Base-by-base conservation (phyloP, 1,139 yeast species). In the Geotrichum reessii region DNA sequence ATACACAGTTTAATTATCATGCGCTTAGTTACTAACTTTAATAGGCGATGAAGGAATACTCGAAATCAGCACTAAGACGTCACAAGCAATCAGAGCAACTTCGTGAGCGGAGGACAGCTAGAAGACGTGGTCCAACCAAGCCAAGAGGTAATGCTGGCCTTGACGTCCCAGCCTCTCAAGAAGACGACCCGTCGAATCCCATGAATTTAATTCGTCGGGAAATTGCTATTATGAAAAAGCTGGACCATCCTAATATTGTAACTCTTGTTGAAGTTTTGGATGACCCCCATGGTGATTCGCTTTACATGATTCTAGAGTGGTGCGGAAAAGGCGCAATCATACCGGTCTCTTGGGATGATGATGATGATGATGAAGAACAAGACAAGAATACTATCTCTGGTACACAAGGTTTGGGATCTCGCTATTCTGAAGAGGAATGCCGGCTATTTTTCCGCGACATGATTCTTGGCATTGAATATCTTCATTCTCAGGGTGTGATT, bases 401-500 rank as follows among this genome's bases (percentile, higher is more conserved):
- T 73, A 24, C 25, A 7, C 50, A 48, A 27, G 48, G n/a, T n/a
- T n/a, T n/a, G n/a, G n/a, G n/a, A 65, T 22, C 54, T 4, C 37
- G 33, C 22, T 72, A 71, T 53, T 65, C 67, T 12, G 76, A 73
- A 51, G 76, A 73, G 55, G 74, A 73, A 62, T 75, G 78, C 63
- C 71, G 79, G 3, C 67, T 74, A 25, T 74, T 68, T 37, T 86
- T 93, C 67, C 78, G 97, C 63, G 97, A 93, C 67, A 91, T 93
- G 56, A 78, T 93, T 8, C 77, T 90, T 37, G 99, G 97, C 0
- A 77, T 93, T 50, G 98, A 93, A 71, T 93, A 92, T 73, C 73
- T 93, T 63, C 99, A 93, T 74, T 79, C 87, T 61, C 96, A 90
- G 70, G 98, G 97, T 1, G 89, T 93, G 52, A 87, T 93, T 19